A percentile compares a stretch with the other conserved stretches of the same genome.
phyloP scores from a whole-genome alignment of 768 basidiomycete genomes.

The Gelatoporia subvermispora region DNA sequence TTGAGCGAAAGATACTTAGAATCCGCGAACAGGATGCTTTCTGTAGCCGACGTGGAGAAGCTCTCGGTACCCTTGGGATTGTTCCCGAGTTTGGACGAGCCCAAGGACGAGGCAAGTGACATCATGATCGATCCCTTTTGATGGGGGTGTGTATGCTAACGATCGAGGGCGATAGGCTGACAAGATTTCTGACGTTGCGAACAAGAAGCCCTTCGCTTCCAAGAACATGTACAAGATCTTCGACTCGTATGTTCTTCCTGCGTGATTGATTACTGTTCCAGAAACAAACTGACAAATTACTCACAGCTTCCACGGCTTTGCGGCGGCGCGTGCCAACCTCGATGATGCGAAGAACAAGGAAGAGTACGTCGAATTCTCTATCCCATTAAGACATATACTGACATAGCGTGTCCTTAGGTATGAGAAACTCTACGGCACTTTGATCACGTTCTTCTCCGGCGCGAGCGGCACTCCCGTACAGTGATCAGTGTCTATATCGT shows the following conservation, averaged over 20 bases:
- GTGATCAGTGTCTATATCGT: not conserved
- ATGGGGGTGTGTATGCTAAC: not conserved
- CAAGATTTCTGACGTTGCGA: constrained; percentile 43
- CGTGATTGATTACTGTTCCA: too few relatives aligned
- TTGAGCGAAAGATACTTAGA: not conserved
- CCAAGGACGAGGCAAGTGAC: constrained; percentile 43
- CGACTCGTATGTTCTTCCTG: constrained; percentile 18
- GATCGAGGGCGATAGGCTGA: constrained; percentile 12
- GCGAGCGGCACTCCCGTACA: constrained; percentile 10
- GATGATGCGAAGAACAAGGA: constrained; percentile 52
- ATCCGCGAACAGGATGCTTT: constrained; percentile 39
- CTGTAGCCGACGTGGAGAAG: constrained; percentile 43
- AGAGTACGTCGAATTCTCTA: constrained; percentile 32
- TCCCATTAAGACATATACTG: not conserved
- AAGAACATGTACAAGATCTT: constrained; percentile 50
- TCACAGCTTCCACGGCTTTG: constrained; percentile 57
- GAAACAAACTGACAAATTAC: not conserved
- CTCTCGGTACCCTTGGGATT: constrained; percentile 50
- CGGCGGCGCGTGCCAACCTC: constrained; percentile 57
- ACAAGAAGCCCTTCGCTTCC: constrained; percentile 44
- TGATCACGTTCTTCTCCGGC: constrained; percentile 44
- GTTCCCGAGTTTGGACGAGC: constrained; percentile 57
- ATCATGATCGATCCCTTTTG: not conserved
- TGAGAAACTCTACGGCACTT: constrained; percentile 51
- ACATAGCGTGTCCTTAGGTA: constrained; percentile 24